phyloP scores from a whole-genome alignment of 768 basidiomycete genomes.

The Psilocybe cyanescens region DNA sequence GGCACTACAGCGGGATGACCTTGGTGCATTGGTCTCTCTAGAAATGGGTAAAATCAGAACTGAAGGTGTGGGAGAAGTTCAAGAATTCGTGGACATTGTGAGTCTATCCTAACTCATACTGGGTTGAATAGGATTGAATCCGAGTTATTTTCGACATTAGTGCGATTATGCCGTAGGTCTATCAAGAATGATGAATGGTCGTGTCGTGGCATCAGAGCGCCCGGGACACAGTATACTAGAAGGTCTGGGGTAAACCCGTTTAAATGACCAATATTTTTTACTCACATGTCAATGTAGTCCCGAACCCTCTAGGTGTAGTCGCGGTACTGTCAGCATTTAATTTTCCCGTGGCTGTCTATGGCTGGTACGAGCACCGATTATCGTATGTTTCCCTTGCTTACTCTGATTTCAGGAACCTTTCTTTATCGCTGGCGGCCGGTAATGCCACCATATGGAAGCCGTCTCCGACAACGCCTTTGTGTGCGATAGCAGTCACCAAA shows the following conservation, averaged over 20 bases:
- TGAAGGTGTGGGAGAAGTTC: conserved; percentile 92
- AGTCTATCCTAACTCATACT: conserved; percentile 31
- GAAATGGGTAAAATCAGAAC: conserved; percentile 93
- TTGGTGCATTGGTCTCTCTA: conserved; percentile 83
- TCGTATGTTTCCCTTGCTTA: conserved; percentile 7
- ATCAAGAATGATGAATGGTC: conserved; percentile 93
- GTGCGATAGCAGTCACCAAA: conserved; percentile 88
- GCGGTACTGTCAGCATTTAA: conserved; percentile 92
- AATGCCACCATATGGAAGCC: conserved; percentile 98
- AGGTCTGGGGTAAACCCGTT: conserved; percentile 46
- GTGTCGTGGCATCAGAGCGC: conserved; percentile 85
- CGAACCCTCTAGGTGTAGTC: conserved; percentile 81
- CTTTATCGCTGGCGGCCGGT: conserved; percentile 85
- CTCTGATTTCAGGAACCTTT: conserved; percentile 71
- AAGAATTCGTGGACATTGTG: conserved; percentile 95
- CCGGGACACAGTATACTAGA: conserved; percentile 91
- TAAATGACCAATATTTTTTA: conserved; percentile 9
- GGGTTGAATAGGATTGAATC: conserved; percentile 3
- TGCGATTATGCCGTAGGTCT: conserved; percentile 95
- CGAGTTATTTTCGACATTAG: conserved; percentile 40
- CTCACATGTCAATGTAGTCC: conserved; percentile 54
- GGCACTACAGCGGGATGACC: conserved; percentile 61
- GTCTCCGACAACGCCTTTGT: conserved; percentile 85
- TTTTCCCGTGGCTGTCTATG: conserved; percentile 93
- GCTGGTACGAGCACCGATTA: conserved; percentile 57